Evolutionary conservation across 2,329 filamentous ascomycete species (phyloP).

Genomic region (Colletotrichum chrysophilum): DNA sequence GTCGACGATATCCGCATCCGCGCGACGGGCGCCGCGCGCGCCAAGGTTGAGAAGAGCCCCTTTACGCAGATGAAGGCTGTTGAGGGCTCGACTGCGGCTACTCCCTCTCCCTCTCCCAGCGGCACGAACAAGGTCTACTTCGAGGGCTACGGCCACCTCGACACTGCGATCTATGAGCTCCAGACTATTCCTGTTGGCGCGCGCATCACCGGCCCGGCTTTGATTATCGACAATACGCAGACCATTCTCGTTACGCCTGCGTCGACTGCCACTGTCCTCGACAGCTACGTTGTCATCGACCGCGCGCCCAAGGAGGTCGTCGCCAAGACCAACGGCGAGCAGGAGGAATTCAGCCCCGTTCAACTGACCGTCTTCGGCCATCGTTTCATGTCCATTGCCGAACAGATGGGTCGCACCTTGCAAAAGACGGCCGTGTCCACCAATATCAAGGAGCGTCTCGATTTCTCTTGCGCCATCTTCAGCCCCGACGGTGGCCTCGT

Average conservation of each 20-base stretch:
- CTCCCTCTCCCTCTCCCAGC: slow-evolving; percentile 75
- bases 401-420: slow-evolving; percentile 79
- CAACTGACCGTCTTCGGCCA: slow-evolving; percentile 78
- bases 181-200: slow-evolving; percentile 10
- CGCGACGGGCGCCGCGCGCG: slow-evolving; percentile 13
- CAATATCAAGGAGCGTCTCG: slow-evolving; percentile 80
- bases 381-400: slow-evolving; percentile 82
- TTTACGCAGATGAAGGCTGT: slow-evolving; percentile 18
- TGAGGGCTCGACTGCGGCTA: slow-evolving; percentile 37
- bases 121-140: slow-evolving; percentile 50
- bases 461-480: slow-evolving; percentile 81
- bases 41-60: slow-evolving; percentile 21
- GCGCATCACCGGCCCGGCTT: slow-evolving; percentile 63
- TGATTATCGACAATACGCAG: slow-evolving; percentile 75
- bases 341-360: slow-evolving; percentile 69
- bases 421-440: slow-evolving; percentile 79
- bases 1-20: slow-evolving; percentile 25
- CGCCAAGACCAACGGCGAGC: slow-evolving; percentile 64
- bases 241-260: slow-evolving; percentile 71
- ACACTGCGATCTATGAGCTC: slow-evolving; percentile 11
- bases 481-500: slow-evolving; percentile 75
- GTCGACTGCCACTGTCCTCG: slow-evolving; percentile 35
- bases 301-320: slow-evolving; percentile 36
- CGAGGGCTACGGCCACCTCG: slow-evolving; percentile 12
- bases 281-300: slow-evolving; percentile 42